A percentile compares a stretch with the other conserved stretches of the same genome.
These are phyloP conservation scores for Colletotrichum brevisporum DNA, from an alignment of 2,329 filamentous ascomycete genomes.

Conservation along the genomic window DNA sequence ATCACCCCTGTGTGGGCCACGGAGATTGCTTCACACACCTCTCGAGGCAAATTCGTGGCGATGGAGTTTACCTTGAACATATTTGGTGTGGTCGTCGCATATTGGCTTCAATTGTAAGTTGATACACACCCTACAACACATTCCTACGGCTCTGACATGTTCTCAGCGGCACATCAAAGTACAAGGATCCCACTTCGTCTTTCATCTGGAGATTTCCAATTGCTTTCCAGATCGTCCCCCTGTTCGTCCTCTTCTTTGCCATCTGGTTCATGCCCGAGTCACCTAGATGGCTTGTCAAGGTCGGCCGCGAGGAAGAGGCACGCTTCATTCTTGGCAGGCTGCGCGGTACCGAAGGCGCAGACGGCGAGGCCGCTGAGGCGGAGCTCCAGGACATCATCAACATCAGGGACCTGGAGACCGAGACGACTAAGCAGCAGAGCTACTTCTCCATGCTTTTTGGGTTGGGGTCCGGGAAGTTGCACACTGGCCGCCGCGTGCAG, in stretches of 20 bases:
- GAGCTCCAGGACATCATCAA: constrained; percentile 78
- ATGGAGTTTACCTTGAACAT: constrained; percentile 79
- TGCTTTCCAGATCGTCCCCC: constrained; percentile 77
- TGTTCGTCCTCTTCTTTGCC: constrained; percentile 67
- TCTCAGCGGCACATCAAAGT: constrained; percentile 42
- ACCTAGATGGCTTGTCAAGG: constrained; percentile 77
- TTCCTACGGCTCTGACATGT: background rate
- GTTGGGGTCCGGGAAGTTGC: constrained; percentile 74
- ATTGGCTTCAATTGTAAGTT: constrained; percentile 69
- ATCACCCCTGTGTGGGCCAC: constrained; percentile 81
- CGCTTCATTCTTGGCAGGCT: constrained; percentile 75
- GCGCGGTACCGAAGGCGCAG: constrained; percentile 64
- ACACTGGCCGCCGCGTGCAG: constrained; percentile 77
- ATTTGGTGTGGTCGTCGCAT: constrained; percentile 56
- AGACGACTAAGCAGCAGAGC: constrained; percentile 68
- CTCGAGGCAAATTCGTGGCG: constrained; percentile 77
- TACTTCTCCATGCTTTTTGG: constrained; percentile 79
- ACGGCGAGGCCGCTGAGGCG: constrained; percentile 65
- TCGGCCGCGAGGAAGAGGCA: constrained; percentile 76
- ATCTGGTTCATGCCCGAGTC: constrained; percentile 81
- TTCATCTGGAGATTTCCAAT: constrained; percentile 79
- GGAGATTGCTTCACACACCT: constrained; percentile 77
- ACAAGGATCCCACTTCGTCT: constrained; percentile 66
- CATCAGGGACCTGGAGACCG: constrained; percentile 68
- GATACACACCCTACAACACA: background rate